Base-by-base conservation (phyloP, 2,329 filamentous ascomycete genomes). In the Chaetomiaceae sp. region DNA sequence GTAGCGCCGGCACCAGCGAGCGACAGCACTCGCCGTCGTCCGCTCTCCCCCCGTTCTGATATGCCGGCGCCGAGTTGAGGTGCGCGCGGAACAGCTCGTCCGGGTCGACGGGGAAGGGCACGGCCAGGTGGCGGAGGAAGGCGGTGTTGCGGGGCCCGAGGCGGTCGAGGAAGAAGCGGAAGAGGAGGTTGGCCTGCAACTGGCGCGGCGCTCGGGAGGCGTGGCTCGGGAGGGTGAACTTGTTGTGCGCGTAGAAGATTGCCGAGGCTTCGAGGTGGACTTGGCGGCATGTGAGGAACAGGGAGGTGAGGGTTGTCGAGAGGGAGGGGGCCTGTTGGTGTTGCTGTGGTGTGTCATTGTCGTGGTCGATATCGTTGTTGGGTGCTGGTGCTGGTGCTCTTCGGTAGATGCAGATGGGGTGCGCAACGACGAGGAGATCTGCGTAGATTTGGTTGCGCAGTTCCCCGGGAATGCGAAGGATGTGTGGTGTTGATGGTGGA, bases 361-460 rank as follows among this genome's bases (percentile, higher is more conserved):
- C n/a, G n/a, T n/a, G n/a, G n/a, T n/a, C n/a, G n/a, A n/a, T n/a
- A n/a, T n/a, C n/a, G n/a, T n/a, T n/a, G n/a, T n/a, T n/a, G n/a
- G n/a, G n/a, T n/a, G n/a, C n/a, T n/a, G n/a, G n/a, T n/a, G n/a
- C n/a, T n/a, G n/a, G n/a, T n/a, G n/a, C n/a, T n/a, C 7, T 16
- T 30, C 34, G 29, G 44, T 41, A 36, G 29, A 60, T 51, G 40
- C n/a, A n/a, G 38, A 58, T 37, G 14, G 58, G 51, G 9, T 43
- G 11, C 1, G 51, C 14, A 32, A 51, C 44, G 38, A 56, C 23
- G 49, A 60, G 29, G 38, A 56, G 48, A 14, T 50, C 6, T 14
- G 46, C n/a, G 54, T 58, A 60, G 48, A 60, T 58, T n/a, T 55
- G 53, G 49, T 60, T 60, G 23, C 58, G 53, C 37, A 60, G 45